These are phyloP conservation scores for Hippophae gyantsensis DNA, from an alignment of 306 rosid genomes.

Conservation along the genomic window DNA sequence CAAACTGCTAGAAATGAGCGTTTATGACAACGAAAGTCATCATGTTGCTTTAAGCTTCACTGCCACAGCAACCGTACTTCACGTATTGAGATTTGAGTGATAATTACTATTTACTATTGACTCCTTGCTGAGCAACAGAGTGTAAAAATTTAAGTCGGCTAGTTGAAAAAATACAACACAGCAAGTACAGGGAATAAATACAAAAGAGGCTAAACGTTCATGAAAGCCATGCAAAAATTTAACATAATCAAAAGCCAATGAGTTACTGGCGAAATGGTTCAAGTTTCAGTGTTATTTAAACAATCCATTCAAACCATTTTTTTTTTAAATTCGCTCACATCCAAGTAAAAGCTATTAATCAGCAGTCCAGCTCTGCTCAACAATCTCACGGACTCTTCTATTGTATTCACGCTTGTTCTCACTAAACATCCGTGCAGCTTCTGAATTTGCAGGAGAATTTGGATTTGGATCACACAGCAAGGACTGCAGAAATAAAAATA, in stretches of 20 bases:
- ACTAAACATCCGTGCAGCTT: conserved; percentile 95
- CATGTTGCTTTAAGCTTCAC: too few species aligned
- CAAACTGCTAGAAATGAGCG: too few species aligned
- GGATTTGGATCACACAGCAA: conserved; percentile 95
- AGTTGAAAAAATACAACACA: background rate
- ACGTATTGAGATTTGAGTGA: too few species aligned
- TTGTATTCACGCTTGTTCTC: conserved; percentile 97
- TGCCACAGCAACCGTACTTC: too few species aligned
- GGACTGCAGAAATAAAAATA: conserved; percentile 53
- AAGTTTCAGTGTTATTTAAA: conserved; percentile 43
- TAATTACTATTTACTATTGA: too few species aligned
- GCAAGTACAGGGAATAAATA: background rate
- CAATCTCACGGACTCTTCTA: conserved; percentile 76
- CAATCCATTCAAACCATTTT: conserved; percentile 25
- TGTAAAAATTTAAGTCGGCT: too few species aligned
- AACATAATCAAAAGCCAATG: conserved; percentile 22
- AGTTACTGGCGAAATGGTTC: conserved; percentile 33
- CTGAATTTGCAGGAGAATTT: conserved; percentile 95
- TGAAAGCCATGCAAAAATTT: conserved; percentile 41
- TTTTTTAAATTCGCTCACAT: conserved; percentile 19
- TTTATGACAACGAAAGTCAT: too few species aligned
- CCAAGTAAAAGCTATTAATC: conserved; percentile 39
- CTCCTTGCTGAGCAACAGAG: too few species aligned
- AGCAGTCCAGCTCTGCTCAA: conserved; percentile 99
- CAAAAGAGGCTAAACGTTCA: conserved; percentile 6